Percentiles rank a stretch among this genome's conserved stretches.
Evolutionary conservation across 768 basidiomycete species (phyloP).

Genomic region (Boletus rubropictus): DNA sequence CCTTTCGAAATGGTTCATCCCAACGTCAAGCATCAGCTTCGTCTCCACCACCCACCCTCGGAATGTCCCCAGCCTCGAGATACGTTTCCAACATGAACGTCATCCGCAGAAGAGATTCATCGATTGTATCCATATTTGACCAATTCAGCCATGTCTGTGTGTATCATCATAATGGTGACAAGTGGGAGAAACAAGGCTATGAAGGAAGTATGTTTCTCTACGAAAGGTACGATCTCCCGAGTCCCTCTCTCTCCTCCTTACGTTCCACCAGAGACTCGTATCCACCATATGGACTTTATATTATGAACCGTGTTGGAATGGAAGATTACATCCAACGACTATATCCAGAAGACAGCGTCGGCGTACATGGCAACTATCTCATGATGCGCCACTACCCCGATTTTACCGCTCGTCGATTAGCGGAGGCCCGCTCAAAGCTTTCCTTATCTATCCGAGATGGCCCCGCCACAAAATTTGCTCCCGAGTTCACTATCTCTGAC

Average conservation of each 20-base stretch:
- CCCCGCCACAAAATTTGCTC: constrained; percentile 42
- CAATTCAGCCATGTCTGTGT: constrained; percentile 85
- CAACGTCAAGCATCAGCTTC: neutral
- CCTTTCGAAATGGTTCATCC: constrained; percentile 10
- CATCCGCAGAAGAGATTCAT: constrained; percentile 70
- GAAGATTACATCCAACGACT: constrained; percentile 72
- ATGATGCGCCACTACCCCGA: constrained; percentile 72
- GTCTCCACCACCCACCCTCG: constrained; percentile 19
- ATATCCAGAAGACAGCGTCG: constrained; percentile 73
- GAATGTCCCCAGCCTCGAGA: constrained; percentile 61
- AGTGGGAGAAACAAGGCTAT: constrained; percentile 79
- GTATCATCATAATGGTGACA: constrained; percentile 66
- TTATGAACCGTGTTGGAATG: constrained; percentile 76
- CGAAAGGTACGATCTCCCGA: constrained; percentile 49
- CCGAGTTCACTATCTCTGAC: constrained; percentile 39
- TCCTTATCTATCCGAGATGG: constrained; percentile 26
- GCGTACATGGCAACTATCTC: constrained; percentile 53
- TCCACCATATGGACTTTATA: constrained; percentile 80
- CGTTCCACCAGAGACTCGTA: constrained; percentile 51
- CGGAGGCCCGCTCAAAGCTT: constrained; percentile 28
- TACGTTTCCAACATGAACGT: constrained; percentile 79
- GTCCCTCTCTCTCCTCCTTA: constrained; percentile 1
- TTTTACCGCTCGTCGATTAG: constrained; percentile 49
- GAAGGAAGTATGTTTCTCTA: constrained; percentile 90
- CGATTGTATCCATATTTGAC: constrained; percentile 76